Conservation (phyloP, 192 early-diverging fungal species). For the Entomortierella chlamydospora region DNA sequence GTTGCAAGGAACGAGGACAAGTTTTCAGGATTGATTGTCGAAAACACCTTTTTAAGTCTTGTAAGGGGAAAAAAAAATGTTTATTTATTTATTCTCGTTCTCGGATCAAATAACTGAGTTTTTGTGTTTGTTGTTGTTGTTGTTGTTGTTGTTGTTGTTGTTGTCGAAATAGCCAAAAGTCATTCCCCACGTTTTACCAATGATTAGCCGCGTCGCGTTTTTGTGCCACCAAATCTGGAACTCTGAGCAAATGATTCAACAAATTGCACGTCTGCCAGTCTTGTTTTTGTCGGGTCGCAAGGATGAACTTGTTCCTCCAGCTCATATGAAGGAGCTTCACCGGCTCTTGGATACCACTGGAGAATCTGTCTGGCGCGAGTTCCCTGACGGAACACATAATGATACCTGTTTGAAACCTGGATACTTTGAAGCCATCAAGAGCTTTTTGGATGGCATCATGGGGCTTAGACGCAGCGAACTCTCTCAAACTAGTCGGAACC, state of each 20-base stretch:
- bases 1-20: constrained; percentile 81
- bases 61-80: too few relatives aligned
- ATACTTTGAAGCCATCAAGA: constrained; percentile 83
- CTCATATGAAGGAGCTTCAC: constrained; percentile 86
- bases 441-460: constrained; percentile 59
- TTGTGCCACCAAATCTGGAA: constrained; percentile 93
- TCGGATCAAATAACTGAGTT: background rate
- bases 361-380: constrained; percentile 66
- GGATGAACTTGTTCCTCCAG: constrained; percentile 91
- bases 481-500: too few relatives aligned
- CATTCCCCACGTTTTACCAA: constrained; percentile 87
- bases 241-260: constrained; percentile 77
- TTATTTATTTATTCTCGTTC: background rate
- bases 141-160: background rate
- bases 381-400: constrained; percentile 90
- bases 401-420: constrained; percentile 88
- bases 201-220: constrained; percentile 76
- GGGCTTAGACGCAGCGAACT: too few relatives aligned
- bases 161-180: constrained; percentile 73
- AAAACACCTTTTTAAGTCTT: constrained; percentile 94
- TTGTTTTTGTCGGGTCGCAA: constrained; percentile 83
- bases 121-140: background rate
- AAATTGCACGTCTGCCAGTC: constrained; percentile 76
- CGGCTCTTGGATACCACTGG: constrained; percentile 66
- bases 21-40: constrained; percentile 87